A percentile compares a stretch with the other conserved stretches of the same genome.
phyloP scores from a whole-genome alignment of 2,329 filamentous ascomycete species.

The Verticillium nonalfalfae region DNA sequence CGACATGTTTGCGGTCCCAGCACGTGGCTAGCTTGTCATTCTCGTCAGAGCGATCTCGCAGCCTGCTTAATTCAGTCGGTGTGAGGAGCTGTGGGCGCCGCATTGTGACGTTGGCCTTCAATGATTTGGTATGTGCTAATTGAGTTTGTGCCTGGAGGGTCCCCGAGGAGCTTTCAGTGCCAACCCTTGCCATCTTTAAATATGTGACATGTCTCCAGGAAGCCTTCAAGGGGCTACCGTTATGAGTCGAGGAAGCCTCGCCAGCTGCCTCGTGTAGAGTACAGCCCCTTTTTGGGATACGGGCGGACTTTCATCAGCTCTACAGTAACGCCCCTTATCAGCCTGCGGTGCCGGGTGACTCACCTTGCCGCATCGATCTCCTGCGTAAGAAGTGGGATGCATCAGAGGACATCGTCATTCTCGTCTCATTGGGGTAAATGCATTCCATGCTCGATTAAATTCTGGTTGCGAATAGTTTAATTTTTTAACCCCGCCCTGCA shows the following conservation, averaged over 20 bases:
- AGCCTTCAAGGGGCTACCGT: too few species aligned
- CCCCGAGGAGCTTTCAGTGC: too few species aligned
- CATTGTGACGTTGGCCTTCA: neutral
- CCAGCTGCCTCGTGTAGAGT: neutral
- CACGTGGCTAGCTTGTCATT: constrained; percentile 4
- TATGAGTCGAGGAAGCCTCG: too few species aligned
- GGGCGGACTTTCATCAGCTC: neutral
- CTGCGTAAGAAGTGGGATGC: too few species aligned
- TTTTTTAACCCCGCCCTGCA: too few species aligned
- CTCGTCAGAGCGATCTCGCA: neutral
- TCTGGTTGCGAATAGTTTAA: too few species aligned
- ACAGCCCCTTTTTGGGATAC: neutral
- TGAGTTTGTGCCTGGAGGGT: too few species aligned
- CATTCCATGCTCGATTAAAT: too few species aligned
- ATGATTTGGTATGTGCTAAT: neutral
- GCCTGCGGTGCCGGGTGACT: neutral
- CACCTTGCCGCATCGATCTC: neutral
- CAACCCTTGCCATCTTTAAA: too few species aligned
- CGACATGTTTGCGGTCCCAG: neutral
- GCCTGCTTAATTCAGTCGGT: neutral
- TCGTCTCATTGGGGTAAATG: too few species aligned
- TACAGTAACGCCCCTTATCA: neutral
- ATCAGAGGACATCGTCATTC: too few species aligned
- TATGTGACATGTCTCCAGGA: too few species aligned
- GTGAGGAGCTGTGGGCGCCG: neutral